Evolutionary conservation across 805 yeast genomes (phyloP), one percentile per base, ranked within the genome.

Genomic region (Sugiyamaella floridensis): DNA sequence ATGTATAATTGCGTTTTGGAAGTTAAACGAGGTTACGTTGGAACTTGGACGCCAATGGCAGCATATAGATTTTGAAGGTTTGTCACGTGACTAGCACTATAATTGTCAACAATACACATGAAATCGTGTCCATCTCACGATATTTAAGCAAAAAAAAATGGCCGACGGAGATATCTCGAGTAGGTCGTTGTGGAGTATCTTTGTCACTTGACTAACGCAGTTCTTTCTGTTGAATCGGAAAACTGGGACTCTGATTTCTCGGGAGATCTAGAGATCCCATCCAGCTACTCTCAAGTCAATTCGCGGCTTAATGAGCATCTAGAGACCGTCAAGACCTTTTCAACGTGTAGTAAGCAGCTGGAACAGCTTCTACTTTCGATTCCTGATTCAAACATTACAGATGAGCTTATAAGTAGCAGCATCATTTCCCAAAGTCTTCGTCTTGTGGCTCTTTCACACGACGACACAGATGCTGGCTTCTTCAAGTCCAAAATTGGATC

Each of bases 221-320:
- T 32, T 32, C 37, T 32, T 3, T 32, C 37, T 10, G 37, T 32
- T 43, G 49, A 43, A 22, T 16, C 54, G n/a, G 61, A 58, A 16
- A 49, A 45, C 90, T 88, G 71, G 95, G 95, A 4, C 73, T 78
- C 63, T 87, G 87, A 67, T 72, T 87, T 63, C 51, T 57, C 56
- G 40, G 66, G 63, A 11, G 66, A 59, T 8, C 45, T 64, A 14
- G 41, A 45, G 12, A 53, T 60, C 34, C 57, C 60, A 4, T 48
- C 43, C 4, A 29, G 45, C 4, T 40, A 56, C 14, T 28, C 43
- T 4, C 45, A 50, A 42, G 47, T 32, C 47, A 53, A 52, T 49
- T 58, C 51, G 7, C 48, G 52, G 10, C 57, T 65, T 42, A 40
- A 50, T n/a, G 53, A 45, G 37, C 63, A 64, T 42, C 42, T 59